Base-by-base conservation (phyloP, 805 yeast genomes). In the Pichia scutulata region DNA sequence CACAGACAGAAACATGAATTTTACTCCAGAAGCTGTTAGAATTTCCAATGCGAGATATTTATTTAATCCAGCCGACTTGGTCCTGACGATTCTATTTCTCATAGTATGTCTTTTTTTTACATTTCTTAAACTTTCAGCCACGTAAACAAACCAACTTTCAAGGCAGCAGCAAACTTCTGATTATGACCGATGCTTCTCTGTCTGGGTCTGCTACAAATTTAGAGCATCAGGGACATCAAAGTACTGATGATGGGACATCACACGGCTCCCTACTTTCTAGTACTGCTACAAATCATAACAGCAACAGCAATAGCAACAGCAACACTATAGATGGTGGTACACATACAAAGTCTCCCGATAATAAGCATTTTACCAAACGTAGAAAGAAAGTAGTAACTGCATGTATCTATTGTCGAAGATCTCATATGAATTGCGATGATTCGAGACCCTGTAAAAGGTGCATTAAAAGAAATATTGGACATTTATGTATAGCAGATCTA, bases 341-440 rank as follows among this genome's bases (percentile, higher is more conserved):
- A n/a, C 13, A 16, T 9, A 14, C 19, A 33, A 16, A 33, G 3
- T n/a, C 37, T 33, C 18, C 37, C n/a, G 37, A 33, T 33, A 19
- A 33, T 33, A 28, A 43, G 13, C 18, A 41, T 18, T n/a, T 5
- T 8, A n/a, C 23, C n/a, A 26, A 49, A 39, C 49, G 37, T 39
- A 67, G 77, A 48, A 77, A 74, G 65, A 80, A 81, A 60, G 80
- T 77, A 14, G 77, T 71, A 21, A 70, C 75, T 46, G 95, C 98
- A 0, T 90, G 98, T 68, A 85, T 90, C 1, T 90, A 86, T 62
- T 90, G 97, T 64, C 78, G 97, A 39, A 72, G 98, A 49, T 87
- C 96, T 0, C 98, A 90, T 65, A 87, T 90, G 90, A 86, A 89
- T 28, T 90, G 98, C 68, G 96, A 89, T 64, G 84, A 82, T 41